Evolutionary conservation across 306 rosid genomes (phyloP), one percentile per base, ranked within the genome.

Genomic region (Trifolium dubium): DNA sequence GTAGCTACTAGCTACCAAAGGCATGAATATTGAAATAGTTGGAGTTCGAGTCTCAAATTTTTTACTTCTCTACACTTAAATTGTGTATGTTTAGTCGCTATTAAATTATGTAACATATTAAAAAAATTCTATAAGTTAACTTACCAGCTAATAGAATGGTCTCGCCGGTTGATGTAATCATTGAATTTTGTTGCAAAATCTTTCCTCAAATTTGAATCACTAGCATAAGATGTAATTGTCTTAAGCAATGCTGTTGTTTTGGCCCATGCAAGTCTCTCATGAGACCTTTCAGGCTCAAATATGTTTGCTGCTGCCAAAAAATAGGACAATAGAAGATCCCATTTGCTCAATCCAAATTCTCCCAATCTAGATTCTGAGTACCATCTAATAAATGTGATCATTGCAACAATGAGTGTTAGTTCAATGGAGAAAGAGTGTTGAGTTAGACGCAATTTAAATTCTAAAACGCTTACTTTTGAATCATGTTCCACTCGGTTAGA

Each of bases 211-310:
- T 82, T 74, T 19, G 68, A 63, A 56, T 83, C 78, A 17, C 34
- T 37, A 63, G 80, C 79, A 78, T 82, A 64, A 43, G 89, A 78
- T 17, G 80, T 76, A 8, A 95, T 84, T 5, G 91, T 72, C 12
- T 85, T 80, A 3, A 90, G 55, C 75, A 95, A 75, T 4, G 86
- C 83, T 2, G 49, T 29, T 6, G 92, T 87, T 79, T 90, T 88
- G 15, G 92, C 82, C 99, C 99, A 95, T 19, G 92, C 93, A 53
- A 90, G 64, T 41, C 99, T 78, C 75, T 88, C 96, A 6, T 58
- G 84, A 0, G 87, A 91, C 69, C 83, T 87, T 32, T 90, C 93
- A 3, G 96, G 88, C 56, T 95, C 97, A 77, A 73, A 94, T 35
- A 95, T 90, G 69, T 59, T 87, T 5, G 92, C 85, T 18, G 90